Conservation (phyloP, 2,329 filamentous ascomycete species). For the Cryphonectria radicalis region DNA sequence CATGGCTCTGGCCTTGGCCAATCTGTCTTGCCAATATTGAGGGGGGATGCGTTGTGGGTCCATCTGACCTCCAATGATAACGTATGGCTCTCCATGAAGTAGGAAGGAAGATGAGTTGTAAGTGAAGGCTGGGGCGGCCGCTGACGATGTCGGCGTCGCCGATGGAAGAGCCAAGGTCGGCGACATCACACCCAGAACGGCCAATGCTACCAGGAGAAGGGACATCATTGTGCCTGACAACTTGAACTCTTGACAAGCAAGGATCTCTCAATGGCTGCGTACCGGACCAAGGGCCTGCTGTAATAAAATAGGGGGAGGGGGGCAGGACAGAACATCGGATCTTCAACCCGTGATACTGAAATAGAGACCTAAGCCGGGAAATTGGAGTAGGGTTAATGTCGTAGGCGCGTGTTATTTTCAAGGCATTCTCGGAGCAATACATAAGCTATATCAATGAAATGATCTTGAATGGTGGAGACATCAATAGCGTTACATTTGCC, state of each 20-base stretch:
- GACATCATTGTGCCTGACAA: not conserved
- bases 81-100: slow-evolving; percentile 44
- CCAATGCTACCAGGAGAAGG: not conserved
- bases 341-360: not conserved
- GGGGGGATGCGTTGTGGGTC: slow-evolving; percentile 54
- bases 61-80: slow-evolving; percentile 55
- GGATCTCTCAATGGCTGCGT: not conserved
- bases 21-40: slow-evolving; percentile 51
- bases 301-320: not conserved
- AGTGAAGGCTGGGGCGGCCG: slow-evolving; percentile 39
- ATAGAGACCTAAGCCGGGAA: not conserved
- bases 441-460: not conserved
- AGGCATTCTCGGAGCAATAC: not conserved
- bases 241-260: not conserved
- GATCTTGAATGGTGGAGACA: not conserved
- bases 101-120: slow-evolving; percentile 46
- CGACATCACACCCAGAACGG: not conserved
- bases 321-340: not conserved
- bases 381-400: not conserved
- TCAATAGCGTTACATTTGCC: not conserved
- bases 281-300: not conserved
- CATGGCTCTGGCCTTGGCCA: slow-evolving; percentile 50
- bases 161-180: not conserved
- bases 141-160: slow-evolving; percentile 2
- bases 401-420: not conserved